Percentiles rank a stretch among this genome's conserved stretches.
Conservation (phyloP, 2,329 filamentous ascomycete species). For the Leptographium lundbergii region DNA sequence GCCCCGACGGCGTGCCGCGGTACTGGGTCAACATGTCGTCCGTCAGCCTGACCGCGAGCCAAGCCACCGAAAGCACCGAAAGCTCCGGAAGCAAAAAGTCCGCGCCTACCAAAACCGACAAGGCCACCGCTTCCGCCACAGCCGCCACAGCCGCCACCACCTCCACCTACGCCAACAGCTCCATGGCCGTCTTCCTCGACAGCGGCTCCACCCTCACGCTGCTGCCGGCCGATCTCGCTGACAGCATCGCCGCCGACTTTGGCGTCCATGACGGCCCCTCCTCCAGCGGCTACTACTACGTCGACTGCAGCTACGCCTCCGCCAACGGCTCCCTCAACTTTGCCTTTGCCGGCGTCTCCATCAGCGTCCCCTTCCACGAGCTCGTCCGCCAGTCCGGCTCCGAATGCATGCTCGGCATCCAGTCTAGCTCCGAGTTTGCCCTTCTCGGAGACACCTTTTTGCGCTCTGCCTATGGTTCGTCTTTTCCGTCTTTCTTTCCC, state of each 20-base stretch:
- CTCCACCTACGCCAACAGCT: constrained; percentile 23
- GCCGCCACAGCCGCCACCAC: constrained; percentile 9
- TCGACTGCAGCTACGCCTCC: constrained; percentile 30
- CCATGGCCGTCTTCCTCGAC: constrained; percentile 52
- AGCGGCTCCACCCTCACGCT: constrained; percentile 58
- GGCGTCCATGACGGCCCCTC: constrained; percentile 24
- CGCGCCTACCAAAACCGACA: too few species aligned
- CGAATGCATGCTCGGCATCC: constrained; percentile 36
- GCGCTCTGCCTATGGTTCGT: constrained; percentile 37
- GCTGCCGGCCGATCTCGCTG: constrained; percentile 43
- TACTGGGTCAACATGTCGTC: constrained; percentile 40
- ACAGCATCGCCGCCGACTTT: constrained; percentile 35
- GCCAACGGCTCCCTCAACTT: constrained; percentile 34
- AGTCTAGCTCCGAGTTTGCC: constrained; percentile 31
- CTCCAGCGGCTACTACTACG: constrained; percentile 29
- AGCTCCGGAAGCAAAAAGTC: background rate
- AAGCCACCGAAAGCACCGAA: background rate
- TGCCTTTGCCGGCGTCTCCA: constrained; percentile 31
- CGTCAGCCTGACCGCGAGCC: constrained; percentile 25
- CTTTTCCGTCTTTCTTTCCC: background rate
- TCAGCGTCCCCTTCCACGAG: constrained; percentile 37
- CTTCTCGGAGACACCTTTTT: constrained; percentile 48
- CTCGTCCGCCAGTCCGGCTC: constrained; percentile 27
- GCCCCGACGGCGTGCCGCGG: constrained; percentile 39
- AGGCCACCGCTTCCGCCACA: too few species aligned